A percentile compares a stretch with the other conserved stretches of the same genome.
Conservation (phyloP, 495 filamentous ascomycete species). For the Cercophora scortea region DNA sequence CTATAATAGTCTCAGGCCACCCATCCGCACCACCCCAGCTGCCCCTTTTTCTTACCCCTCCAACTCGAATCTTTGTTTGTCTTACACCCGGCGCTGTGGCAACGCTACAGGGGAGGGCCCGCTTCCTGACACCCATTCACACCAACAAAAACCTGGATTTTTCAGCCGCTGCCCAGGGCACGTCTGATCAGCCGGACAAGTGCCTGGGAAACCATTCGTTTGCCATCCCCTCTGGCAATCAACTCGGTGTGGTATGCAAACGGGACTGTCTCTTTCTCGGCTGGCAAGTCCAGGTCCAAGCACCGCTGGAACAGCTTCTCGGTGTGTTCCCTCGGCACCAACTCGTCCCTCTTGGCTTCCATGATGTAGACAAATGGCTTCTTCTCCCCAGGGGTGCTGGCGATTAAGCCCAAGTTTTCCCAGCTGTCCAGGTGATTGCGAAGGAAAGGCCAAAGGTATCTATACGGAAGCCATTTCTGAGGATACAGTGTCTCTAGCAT, state of each 20-base stretch:
- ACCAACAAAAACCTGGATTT: not conserved
- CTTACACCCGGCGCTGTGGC: too few species aligned
- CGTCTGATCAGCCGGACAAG: slow-evolving; percentile 15
- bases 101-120: too few species aligned
- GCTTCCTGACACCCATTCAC: slow-evolving; percentile 3
- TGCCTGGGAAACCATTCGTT: slow-evolving; percentile 28
- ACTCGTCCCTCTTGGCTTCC: slow-evolving; percentile 58
- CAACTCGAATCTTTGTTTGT: too few species aligned
- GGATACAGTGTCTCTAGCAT: slow-evolving; percentile 73
- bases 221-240: slow-evolving; percentile 35
- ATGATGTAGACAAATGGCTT: slow-evolving; percentile 47
- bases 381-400: slow-evolving; percentile 10
- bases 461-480: slow-evolving; percentile 75
- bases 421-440: slow-evolving; percentile 40
- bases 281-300: slow-evolving; percentile 29
- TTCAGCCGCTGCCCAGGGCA: slow-evolving; percentile 7
- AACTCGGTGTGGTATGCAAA: slow-evolving; percentile 40
- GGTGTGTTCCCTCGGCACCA: slow-evolving; percentile 54
- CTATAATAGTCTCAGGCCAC: too few species aligned
- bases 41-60: too few species aligned
- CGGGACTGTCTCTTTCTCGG: slow-evolving; percentile 26
- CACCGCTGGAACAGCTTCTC: slow-evolving; percentile 39
- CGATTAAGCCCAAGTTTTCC: slow-evolving; percentile 31
- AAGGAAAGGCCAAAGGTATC: slow-evolving; percentile 41
- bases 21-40: too few species aligned